Evolutionary conservation across 176 grass and related monocot genomes (phyloP).

Genomic region (Melocanna baccifera): DNA sequence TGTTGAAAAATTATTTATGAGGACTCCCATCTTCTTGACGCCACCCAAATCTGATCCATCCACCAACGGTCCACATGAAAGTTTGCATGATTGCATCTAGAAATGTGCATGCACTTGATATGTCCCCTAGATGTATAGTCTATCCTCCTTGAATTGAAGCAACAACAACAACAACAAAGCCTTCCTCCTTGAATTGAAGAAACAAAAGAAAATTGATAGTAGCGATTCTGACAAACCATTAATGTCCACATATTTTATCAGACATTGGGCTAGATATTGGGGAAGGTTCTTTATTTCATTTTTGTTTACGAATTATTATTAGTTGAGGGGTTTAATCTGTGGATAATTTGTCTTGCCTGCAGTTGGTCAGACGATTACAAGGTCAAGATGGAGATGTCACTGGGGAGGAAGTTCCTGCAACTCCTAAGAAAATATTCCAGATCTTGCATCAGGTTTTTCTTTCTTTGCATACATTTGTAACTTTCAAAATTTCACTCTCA

Average conservation of each 20-base stretch:
- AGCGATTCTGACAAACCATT: not conserved
- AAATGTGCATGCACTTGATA: not conserved
- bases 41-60: not conserved
- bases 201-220: not conserved
- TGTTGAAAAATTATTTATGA: not conserved
- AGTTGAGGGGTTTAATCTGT: constrained; percentile 4
- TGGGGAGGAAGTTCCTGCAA: constrained; percentile 83
- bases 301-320: constrained; percentile 14
- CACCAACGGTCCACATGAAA: not conserved
- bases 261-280: not conserved
- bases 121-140: not conserved
- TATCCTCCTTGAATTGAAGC: not conserved
- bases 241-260: not conserved
- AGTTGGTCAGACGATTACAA: constrained; percentile 96
- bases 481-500: not conserved
- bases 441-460: constrained; percentile 90
- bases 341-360: constrained; percentile 33
- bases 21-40: not conserved
- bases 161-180: too few relatives aligned
- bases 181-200: constrained; percentile 7
- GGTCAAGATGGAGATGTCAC: constrained; percentile 84
- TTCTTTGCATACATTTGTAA: constrained; percentile 14
- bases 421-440: constrained; percentile 98
- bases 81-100: not conserved
- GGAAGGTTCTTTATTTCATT: constrained; percentile 2